phyloP scores from a whole-genome alignment of 179 eudicot genomes.

The Gypsophila paniculata region DNA sequence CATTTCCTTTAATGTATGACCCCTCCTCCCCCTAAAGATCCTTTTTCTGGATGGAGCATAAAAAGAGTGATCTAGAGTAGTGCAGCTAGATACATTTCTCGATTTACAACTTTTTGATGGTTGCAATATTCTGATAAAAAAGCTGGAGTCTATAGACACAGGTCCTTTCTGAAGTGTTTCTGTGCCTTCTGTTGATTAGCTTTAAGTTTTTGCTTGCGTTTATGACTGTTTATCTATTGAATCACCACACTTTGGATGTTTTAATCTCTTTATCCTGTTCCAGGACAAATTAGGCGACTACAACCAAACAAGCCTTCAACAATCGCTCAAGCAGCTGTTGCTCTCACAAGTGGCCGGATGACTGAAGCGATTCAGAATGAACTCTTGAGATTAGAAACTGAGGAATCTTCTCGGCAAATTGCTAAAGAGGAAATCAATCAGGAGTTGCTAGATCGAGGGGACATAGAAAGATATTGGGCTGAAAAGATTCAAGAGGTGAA shows the following conservation, averaged over 20 bases:
- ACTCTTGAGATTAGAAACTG: constrained; percentile 55
- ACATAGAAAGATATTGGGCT: constrained; percentile 57
- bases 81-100: neutral
- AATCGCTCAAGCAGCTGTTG: constrained; percentile 85
- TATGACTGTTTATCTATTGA: neutral
- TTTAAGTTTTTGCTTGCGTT: neutral
- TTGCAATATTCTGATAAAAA: neutral
- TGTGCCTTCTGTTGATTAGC: neutral
- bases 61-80: neutral
- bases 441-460: constrained; percentile 72
- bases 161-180: neutral
- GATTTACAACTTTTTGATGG: neutral
- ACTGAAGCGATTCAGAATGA: constrained; percentile 50
- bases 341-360: constrained; percentile 75
- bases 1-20: constrained; percentile 4
- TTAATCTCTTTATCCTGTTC: constrained; percentile 10
- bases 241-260: neutral
- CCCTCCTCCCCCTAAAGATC: neutral
- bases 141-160: neutral
- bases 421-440: constrained; percentile 54
- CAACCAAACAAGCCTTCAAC: constrained; percentile 84
- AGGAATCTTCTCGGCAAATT: constrained; percentile 40
- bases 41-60: neutral
- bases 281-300: constrained; percentile 78
- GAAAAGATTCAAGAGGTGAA: constrained; percentile 53